Conservation (phyloP, 345 rosid species). For the Capsella bursapastoris region DNA sequence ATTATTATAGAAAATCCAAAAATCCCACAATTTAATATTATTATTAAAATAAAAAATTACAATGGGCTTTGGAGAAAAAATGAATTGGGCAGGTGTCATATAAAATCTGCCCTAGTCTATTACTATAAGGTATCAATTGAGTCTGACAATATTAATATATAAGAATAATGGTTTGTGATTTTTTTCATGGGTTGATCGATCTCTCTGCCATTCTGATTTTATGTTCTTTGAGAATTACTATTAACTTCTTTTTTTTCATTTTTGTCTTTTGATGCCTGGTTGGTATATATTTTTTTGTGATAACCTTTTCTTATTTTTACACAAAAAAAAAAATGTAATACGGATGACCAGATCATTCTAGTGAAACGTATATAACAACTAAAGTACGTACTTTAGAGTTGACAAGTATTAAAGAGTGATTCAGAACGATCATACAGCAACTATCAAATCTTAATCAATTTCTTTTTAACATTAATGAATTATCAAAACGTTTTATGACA, state of each 20-base stretch:
- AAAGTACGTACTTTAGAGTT: no score
- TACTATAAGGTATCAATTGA: conserved; percentile 8
- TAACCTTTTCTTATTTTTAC: neutral
- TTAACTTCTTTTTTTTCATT: neutral
- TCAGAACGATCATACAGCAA: no score
- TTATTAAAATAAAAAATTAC: neutral
- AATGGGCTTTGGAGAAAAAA: conserved; percentile 18
- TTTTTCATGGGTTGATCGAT: conserved; percentile 11
- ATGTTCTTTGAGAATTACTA: neutral
- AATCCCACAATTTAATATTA: neutral
- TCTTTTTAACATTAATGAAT: neutral
- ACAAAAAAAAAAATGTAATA: no score
- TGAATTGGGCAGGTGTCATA: conserved; percentile 30
- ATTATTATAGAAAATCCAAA: conserved; percentile 29
- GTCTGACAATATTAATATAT: conserved; percentile 5
- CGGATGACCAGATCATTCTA: neutral
- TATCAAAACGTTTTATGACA: neutral
- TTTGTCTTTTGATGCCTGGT: neutral
- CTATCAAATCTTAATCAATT: neutral
- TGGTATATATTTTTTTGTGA: neutral
- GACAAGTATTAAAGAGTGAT: no score
- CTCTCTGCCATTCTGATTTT: conserved; percentile 7
- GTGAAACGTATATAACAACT: no score
- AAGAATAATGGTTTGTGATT: conserved; percentile 12
- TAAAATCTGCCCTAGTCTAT: conserved; percentile 11